A percentile compares a stretch with the other conserved stretches of the same genome.
phyloP scores from a whole-genome alignment of 164 flowering plant genomes.

The Stephania yunnanensis region DNA sequence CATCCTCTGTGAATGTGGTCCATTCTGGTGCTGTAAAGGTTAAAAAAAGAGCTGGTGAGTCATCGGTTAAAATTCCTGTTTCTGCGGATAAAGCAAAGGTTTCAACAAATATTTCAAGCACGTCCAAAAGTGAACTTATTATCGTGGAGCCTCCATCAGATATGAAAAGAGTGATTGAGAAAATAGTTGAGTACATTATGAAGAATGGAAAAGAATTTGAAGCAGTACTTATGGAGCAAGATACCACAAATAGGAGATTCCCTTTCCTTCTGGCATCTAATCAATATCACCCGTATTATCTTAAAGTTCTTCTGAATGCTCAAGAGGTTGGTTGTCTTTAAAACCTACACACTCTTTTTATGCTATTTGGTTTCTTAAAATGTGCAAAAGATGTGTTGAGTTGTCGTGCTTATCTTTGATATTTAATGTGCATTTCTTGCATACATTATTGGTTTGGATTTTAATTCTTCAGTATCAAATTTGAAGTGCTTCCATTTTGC shows the following conservation, averaged over 20 bases:
- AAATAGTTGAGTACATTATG: conserved; percentile 68
- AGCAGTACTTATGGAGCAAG: conserved; percentile 70
- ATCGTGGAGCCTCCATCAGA: conserved; percentile 81
- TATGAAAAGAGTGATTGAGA: conserved; percentile 55
- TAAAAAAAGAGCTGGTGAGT: conserved; percentile 31
- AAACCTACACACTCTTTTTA: background rate
- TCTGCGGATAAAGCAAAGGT: conserved; percentile 27
- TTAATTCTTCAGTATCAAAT: no score
- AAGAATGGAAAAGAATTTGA: conserved; percentile 85
- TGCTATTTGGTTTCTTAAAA: background rate
- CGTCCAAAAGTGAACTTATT: conserved; percentile 32
- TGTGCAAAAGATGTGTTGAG: no score
- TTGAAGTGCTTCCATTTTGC: no score
- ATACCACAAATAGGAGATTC: conserved; percentile 60
- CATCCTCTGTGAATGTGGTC: conserved; percentile 18
- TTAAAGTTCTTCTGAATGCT: conserved; percentile 51
- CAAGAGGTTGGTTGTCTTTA: conserved; percentile 50
- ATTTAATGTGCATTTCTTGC: no score
- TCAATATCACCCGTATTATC: conserved; percentile 68
- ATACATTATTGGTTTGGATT: no score
- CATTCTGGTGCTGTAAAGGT: conserved; percentile 22
- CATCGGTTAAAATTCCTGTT: conserved; percentile 14
- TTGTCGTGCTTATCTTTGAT: no score
- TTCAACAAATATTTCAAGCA: conserved; percentile 20
- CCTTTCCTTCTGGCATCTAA: conserved; percentile 73